These are phyloP conservation scores for Amylocarpus encephaloides DNA, from an alignment of 2,329 filamentous ascomycete species.

Conservation along the genomic window DNA sequence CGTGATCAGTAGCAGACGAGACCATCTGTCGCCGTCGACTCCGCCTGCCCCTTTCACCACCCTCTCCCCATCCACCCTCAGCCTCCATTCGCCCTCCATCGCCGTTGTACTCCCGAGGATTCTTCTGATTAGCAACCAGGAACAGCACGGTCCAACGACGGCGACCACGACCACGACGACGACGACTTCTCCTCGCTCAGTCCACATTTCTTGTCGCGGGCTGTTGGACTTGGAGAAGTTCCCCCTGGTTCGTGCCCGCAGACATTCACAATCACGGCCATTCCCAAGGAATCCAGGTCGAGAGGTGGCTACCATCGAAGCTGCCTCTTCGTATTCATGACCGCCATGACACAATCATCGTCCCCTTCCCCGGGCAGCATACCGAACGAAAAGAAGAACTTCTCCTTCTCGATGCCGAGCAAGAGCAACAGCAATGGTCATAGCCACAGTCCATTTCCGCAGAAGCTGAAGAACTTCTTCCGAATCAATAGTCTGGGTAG, in stretches of 20 bases:
- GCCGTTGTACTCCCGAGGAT: neutral
- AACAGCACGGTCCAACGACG: neutral
- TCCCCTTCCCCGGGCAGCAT: slow-evolving; percentile 19
- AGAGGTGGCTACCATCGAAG: slow-evolving; percentile 26
- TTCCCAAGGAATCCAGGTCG: slow-evolving; percentile 3
- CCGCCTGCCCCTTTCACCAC: neutral
- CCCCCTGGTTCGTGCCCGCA: too few species aligned
- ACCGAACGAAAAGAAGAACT: slow-evolving; percentile 30
- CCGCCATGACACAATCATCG: slow-evolving; percentile 26
- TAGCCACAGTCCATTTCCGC: slow-evolving; percentile 54
- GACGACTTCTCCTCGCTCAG: too few species aligned
- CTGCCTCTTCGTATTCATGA: slow-evolving; percentile 26
- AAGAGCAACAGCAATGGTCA: slow-evolving; percentile 47
- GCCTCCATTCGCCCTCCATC: neutral
- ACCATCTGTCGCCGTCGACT: neutral
- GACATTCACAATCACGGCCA: neutral
- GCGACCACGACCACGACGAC: too few species aligned
- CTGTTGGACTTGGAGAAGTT: too few species aligned
- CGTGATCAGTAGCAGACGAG: neutral
- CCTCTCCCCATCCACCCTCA: neutral
- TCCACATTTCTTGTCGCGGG: too few species aligned
- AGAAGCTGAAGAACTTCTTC: slow-evolving; percentile 66
- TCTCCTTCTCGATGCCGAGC: slow-evolving; percentile 34
- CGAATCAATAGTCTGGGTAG: slow-evolving; percentile 51
- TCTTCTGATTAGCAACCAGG: slow-evolving; percentile 1